Evolutionary conservation across 2,329 filamentous ascomycete species (phyloP), one percentile per base, ranked within the genome.

Genomic region (Parastagonospora avenae): DNA sequence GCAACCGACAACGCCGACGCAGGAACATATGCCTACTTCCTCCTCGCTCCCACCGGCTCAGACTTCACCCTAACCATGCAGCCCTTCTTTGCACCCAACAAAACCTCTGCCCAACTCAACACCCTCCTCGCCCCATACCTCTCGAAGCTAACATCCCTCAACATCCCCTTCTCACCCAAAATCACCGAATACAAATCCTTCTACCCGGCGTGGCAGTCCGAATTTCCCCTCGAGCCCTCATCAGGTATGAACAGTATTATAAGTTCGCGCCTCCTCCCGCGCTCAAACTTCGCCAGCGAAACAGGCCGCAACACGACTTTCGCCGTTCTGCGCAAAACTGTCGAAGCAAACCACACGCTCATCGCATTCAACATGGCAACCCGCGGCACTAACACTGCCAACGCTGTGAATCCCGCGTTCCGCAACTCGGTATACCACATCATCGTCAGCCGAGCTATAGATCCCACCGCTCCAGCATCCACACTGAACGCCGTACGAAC

Each of bases 151-250:
- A 61, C 55, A 31, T 35, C 50, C 6, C 50, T 64, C 11, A 58
- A 64, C 38, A 63, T 64, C 1, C 67, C 67, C 8, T 48, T 67
- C 33, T 59, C 70, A 1, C 67, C 61, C 19, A 72, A 73, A 38
- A 63, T 63, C 33, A 71, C 62, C 3, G 57, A 60, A 33, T 64
- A 67, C 41, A 56, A 63, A 41, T 46, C 42, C 28, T 67, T 70
- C 52, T 66, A 68, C 38, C 37, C 59, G 3, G 62, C 60, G 14
- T 70, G 66, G 54, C 74, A 70, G 50, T 55, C 51, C 24, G 63
- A 67, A 39, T 69, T 67, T n/a, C 54, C 61, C 4, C 48, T 64
- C 8, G 62, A 64, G 44, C 46, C 51, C 28, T 57, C 59, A 28
- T 59, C 61, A 2, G 55, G 55, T 33, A 46, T 59, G 10, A 45